Conservation (phyloP, 768 basidiomycete genomes). For the Tremella yokohamensis region DNA sequence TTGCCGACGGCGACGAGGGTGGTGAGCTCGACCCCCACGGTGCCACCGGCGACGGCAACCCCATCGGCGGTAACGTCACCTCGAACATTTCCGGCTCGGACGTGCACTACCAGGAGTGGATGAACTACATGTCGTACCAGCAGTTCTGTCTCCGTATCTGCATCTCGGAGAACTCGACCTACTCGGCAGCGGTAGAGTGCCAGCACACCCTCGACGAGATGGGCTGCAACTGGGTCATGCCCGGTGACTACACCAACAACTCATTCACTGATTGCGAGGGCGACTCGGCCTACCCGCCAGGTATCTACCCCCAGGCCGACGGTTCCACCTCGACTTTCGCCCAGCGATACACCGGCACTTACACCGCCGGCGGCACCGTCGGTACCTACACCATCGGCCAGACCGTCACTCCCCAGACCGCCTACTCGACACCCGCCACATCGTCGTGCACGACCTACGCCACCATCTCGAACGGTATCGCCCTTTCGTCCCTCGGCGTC, state of each 20-base stretch:
- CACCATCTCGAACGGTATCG: constrained; percentile 44
- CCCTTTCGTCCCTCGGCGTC: constrained; percentile 39
- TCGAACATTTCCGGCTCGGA: constrained; percentile 50
- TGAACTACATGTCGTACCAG: constrained; percentile 54
- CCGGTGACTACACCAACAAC: constrained; percentile 50
- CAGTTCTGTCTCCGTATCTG: constrained; percentile 56
- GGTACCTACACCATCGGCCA: constrained; percentile 48
- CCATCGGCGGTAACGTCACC: constrained; percentile 53
- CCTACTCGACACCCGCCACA: constrained; percentile 49
- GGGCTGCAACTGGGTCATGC: constrained; percentile 52
- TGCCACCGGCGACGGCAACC: constrained; percentile 52
- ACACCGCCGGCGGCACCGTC: constrained; percentile 38
- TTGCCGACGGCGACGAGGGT: constrained; percentile 51
- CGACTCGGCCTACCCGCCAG: constrained; percentile 53
- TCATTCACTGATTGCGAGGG: constrained; percentile 56
- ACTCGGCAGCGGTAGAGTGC: constrained; percentile 51
- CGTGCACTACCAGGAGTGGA: constrained; percentile 55
- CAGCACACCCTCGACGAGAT: constrained; percentile 51
- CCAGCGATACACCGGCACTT: constrained; percentile 52
- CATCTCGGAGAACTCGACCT: constrained; percentile 53
- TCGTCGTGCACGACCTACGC: constrained; percentile 53
- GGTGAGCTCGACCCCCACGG: constrained; percentile 57
- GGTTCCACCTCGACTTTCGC: constrained; percentile 51
- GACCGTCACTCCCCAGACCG: constrained; percentile 48
- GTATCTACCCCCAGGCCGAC: constrained; percentile 51